Evolutionary conservation across 495 filamentous ascomycete species (phyloP).

Genomic region (Trichoderma erinaceum): DNA sequence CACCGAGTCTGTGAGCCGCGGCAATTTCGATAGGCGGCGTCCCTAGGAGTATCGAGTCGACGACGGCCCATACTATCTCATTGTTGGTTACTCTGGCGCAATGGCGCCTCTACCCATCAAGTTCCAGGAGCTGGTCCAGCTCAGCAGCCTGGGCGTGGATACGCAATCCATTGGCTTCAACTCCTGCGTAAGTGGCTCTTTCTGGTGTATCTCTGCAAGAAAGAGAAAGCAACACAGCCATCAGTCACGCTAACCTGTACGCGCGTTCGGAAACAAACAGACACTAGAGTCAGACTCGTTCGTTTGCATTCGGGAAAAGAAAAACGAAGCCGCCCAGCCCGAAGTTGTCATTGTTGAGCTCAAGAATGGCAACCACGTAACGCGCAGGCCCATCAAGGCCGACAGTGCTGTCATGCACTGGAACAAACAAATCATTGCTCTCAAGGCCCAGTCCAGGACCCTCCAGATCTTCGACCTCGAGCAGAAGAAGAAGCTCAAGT

Average conservation of each 20-base stretch:
- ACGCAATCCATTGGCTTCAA: slow-evolving; percentile 92
- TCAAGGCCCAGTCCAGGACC: slow-evolving; percentile 85
- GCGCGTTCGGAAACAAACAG: slow-evolving; percentile 38
- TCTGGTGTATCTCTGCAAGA: background rate
- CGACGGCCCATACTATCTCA: slow-evolving; percentile 12
- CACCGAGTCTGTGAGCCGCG: background rate
- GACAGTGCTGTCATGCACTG: slow-evolving; percentile 99
- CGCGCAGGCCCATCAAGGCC: slow-evolving; percentile 92
- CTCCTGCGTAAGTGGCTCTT: slow-evolving; percentile 69
- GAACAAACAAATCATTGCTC: slow-evolving; percentile 88
- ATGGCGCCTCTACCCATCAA: slow-evolving; percentile 72
- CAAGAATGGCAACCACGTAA: slow-evolving; percentile 89
- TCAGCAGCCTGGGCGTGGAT: slow-evolving; percentile 72
- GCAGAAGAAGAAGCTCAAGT: slow-evolving; percentile 88
- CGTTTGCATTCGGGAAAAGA: slow-evolving; percentile 91
- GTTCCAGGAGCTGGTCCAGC: slow-evolving; percentile 89
- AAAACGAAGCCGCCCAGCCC: slow-evolving; percentile 68
- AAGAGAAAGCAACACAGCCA: background rate
- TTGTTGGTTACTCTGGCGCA: slow-evolving; percentile 17
- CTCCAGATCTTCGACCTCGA: slow-evolving; percentile 96
- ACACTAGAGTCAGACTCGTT: slow-evolving; percentile 95
- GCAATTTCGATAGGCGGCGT: slow-evolving; percentile 3
- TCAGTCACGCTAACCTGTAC: slow-evolving; percentile 13
- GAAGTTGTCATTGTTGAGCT: slow-evolving; percentile 97
- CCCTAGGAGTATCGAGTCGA: slow-evolving; percentile 15